These are phyloP conservation scores for Serendipita sp. DNA, from an alignment of 768 basidiomycete genomes.

Conservation along the genomic window DNA sequence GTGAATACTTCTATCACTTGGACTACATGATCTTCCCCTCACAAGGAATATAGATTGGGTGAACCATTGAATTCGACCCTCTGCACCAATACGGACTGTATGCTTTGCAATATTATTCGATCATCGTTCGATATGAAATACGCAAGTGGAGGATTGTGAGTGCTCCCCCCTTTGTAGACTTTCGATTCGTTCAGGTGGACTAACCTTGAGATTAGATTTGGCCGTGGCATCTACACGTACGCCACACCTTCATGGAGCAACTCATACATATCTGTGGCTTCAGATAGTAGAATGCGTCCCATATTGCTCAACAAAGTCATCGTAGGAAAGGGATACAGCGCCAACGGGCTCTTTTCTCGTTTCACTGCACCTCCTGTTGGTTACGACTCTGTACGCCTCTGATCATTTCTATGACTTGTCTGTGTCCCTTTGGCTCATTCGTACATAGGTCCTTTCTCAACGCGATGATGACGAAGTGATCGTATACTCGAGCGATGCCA, in stretches of 20 bases:
- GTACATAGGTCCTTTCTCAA: too few species aligned
- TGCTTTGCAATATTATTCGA: constrained; percentile 23
- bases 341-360: constrained; percentile 39
- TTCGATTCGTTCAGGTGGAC: constrained; percentile 35
- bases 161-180: neutral
- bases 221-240: constrained; percentile 56
- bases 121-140: constrained; percentile 56
- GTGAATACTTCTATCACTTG: neutral
- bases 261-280: constrained; percentile 26
- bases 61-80: constrained; percentile 40
- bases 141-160: constrained; percentile 55
- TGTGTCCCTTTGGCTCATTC: too few species aligned
- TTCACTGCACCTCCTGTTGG: constrained; percentile 45
- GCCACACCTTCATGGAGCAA: constrained; percentile 55
- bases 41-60: constrained; percentile 24
- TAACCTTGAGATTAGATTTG: too few species aligned
- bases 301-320: constrained; percentile 63
- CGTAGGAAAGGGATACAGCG: constrained; percentile 53
- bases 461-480: neutral
- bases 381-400: constrained; percentile 38
- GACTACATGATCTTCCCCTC: neutral
- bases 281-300: constrained; percentile 40
- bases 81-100: constrained; percentile 30
- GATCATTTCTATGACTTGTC: neutral
- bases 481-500: constrained; percentile 3